Evolutionary conservation across 495 filamentous ascomycete genomes (phyloP).

Genomic region (Lasiosphaeria miniovina): DNA sequence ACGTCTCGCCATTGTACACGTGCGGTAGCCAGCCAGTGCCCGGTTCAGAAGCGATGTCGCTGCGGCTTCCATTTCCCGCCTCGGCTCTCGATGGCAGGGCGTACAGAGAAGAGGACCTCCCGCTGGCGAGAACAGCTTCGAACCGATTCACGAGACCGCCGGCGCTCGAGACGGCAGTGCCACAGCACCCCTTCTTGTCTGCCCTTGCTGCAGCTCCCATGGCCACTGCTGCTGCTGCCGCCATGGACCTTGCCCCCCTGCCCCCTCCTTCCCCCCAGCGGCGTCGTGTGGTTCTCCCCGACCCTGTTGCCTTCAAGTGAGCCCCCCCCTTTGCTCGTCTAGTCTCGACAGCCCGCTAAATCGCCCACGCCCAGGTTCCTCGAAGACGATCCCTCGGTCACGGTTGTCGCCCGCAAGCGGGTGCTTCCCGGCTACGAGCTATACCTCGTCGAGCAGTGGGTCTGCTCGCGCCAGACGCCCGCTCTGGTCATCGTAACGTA

Average conservation of each 20-base stretch:
- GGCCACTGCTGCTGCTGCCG: slow-evolving; percentile 9
- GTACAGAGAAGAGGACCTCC: slow-evolving; percentile 34
- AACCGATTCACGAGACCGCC: slow-evolving; percentile 17
- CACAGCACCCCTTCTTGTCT: slow-evolving; percentile 6
- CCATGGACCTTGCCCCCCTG: slow-evolving; percentile 7
- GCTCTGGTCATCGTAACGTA: slow-evolving; percentile 92
- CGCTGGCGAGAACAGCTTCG: slow-evolving; percentile 24
- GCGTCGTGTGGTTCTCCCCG: slow-evolving; percentile 63
- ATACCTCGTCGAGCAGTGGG: slow-evolving; percentile 98
- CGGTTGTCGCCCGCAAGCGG: slow-evolving; percentile 66
- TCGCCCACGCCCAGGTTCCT: slow-evolving; percentile 58
- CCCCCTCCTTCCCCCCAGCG: slow-evolving; percentile 25
- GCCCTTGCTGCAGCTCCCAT: slow-evolving; percentile 9
- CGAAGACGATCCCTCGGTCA: slow-evolving; percentile 78
- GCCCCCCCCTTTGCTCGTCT: neutral
- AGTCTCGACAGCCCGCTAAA: slow-evolving; percentile 7
- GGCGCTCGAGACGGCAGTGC: slow-evolving; percentile 9
- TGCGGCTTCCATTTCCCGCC: slow-evolving; percentile 25
- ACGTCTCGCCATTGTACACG: neutral
- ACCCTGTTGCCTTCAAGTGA: slow-evolving; percentile 67
- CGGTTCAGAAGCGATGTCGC: slow-evolving; percentile 24
- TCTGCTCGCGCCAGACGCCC: slow-evolving; percentile 83
- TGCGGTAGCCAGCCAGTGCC: neutral
- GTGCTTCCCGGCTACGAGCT: slow-evolving; percentile 81
- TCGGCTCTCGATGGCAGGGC: slow-evolving; percentile 26